Conservation (phyloP, 768 basidiomycete genomes). For the Naganishia vishniacii region DNA sequence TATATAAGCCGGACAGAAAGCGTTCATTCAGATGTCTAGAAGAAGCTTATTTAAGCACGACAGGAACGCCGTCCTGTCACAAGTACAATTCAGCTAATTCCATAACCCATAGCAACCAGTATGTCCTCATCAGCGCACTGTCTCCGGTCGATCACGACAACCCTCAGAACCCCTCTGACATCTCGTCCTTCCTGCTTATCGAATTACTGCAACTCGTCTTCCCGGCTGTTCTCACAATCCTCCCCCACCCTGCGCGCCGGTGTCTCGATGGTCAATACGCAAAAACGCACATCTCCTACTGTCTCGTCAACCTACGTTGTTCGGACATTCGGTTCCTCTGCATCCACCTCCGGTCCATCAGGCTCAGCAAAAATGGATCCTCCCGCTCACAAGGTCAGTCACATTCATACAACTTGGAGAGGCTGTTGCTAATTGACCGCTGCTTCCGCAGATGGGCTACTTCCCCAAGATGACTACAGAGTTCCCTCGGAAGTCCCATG, state of each 20-base stretch:
- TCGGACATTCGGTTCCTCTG: slow-evolving; percentile 10
- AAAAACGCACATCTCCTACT: slow-evolving; percentile 5
- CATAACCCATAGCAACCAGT: slow-evolving; percentile 26
- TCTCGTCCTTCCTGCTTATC: slow-evolving; percentile 21
- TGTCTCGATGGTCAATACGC: slow-evolving; percentile 11
- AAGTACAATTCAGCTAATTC: too few species aligned
- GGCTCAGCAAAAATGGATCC: slow-evolving; percentile 34
- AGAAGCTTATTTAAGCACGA: too few species aligned
- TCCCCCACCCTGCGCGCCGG: slow-evolving; percentile 14
- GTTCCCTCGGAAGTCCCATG: slow-evolving; percentile 41
- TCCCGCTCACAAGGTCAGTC: slow-evolving; percentile 37
- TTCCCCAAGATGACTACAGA: slow-evolving; percentile 44
- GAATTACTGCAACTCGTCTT: slow-evolving; percentile 1
- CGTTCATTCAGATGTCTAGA: too few species aligned
- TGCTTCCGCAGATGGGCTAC: slow-evolving; percentile 39
- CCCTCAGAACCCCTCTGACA: slow-evolving; percentile 18
- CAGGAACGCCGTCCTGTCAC: too few species aligned
- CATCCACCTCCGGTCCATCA: not conserved
- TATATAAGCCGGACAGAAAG: too few species aligned
- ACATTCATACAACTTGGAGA: not conserved
- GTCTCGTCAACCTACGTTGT: not conserved
- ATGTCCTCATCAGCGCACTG: slow-evolving; percentile 19
- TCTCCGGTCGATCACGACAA: slow-evolving; percentile 17
- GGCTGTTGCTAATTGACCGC: not conserved
- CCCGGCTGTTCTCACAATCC: slow-evolving; percentile 7